phyloP scores from a whole-genome alignment of 192 early-diverging fungal genomes.

The Umbelopsis sp. region DNA sequence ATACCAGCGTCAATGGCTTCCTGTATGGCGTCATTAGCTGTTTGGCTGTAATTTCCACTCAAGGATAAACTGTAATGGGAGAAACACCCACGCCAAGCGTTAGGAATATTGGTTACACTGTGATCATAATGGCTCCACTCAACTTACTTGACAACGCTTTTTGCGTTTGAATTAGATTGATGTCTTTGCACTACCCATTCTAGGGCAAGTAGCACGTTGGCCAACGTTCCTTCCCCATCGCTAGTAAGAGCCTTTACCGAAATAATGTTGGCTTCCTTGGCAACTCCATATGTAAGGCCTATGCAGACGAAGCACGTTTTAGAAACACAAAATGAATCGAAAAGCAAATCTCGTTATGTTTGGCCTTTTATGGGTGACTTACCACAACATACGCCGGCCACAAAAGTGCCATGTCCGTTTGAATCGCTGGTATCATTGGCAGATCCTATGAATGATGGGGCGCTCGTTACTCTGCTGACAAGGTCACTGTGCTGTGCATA shows the following conservation, averaged over 20 bases:
- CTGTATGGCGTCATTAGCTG: slow-evolving; percentile 42
- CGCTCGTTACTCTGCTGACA: slow-evolving; percentile 38
- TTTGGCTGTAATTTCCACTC: slow-evolving; percentile 38
- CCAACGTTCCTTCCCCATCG: slow-evolving; percentile 41
- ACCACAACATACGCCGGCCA: slow-evolving; percentile 52
- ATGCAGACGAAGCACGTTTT: neutral
- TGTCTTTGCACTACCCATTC: slow-evolving; percentile 41
- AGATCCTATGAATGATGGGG: slow-evolving; percentile 32
- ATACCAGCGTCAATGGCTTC: slow-evolving; percentile 45
- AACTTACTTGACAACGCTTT: slow-evolving; percentile 3
- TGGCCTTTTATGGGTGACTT: neutral
- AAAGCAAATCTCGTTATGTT: too few species aligned
- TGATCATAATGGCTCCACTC: neutral
- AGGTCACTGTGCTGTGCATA: slow-evolving; percentile 46
- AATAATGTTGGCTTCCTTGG: slow-evolving; percentile 53
- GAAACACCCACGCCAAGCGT: neutral
- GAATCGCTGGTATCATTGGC: slow-evolving; percentile 27
- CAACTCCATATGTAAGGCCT: slow-evolving; percentile 47
- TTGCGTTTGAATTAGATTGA: neutral
- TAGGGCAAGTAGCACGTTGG: slow-evolving; percentile 46
- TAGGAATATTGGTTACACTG: neutral
- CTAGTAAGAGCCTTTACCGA: slow-evolving; percentile 50
- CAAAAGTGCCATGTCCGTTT: slow-evolving; percentile 59
- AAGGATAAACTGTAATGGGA: slow-evolving; percentile 38
- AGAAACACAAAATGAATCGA: neutral